Base-by-base conservation (phyloP, 257 asterid genomes). In the Solanum habrochaites region DNA sequence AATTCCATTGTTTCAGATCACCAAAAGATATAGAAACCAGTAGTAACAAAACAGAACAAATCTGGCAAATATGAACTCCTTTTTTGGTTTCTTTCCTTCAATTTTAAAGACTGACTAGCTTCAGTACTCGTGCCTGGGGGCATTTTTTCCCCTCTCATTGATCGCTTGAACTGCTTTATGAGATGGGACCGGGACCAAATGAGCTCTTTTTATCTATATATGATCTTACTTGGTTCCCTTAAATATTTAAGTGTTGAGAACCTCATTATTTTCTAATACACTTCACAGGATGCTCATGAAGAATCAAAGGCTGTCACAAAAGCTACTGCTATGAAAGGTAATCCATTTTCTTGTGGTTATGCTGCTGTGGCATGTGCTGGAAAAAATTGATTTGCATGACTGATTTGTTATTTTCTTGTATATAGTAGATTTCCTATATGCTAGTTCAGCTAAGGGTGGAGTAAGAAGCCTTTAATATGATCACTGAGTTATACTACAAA, bases 261-360 rank as follows among this genome's bases (percentile, higher is more conserved):
- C 64, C 64, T 56, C 11, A 18, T 56, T n/a, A 7, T 25, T 85
- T 52, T 11, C 27, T 23, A 25, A 47, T 82, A 39, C 45, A 73
- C n/a, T 75, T 89, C 89, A 90, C 93, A 97, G 99, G 98, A 95
- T 87, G 98, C 99, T 86, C 99, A 97, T 83, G 99, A 97, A 93
- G 98, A 97, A 90, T 96, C 99, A 87, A 97, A 94, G 92, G 90
- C 98, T 56, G 87, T 96, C 49, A 97, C 99, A 25, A 97, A 96
- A 92, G 99, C 99, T 90, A 87, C 97, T 89, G 88, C 94, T 25
- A 97, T 96, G 99, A 97, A 97, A 94, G 95, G 99, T 95, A 91
- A 75, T 72, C 83, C 66, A 71, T 70, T 70, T 32, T 85, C 62
- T 45, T 67, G 69, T 40, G 23, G 47, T 85, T 42, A 27, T 72